Evolutionary conservation across 495 filamentous ascomycete species (phyloP).

Genomic region (Neurospora discreta): DNA sequence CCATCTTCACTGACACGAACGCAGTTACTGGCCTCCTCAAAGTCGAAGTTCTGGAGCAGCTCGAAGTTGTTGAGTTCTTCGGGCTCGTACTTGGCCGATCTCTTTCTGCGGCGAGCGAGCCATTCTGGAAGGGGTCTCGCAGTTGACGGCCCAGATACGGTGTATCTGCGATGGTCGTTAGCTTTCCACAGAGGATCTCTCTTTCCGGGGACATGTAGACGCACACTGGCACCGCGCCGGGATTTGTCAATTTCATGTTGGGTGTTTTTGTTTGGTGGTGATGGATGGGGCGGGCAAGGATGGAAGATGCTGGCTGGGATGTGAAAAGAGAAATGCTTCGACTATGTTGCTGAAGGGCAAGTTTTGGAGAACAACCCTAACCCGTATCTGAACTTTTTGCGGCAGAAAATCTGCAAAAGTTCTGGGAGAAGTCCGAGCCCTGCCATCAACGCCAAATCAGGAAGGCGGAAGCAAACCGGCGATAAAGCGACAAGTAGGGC

Average conservation of each 20-base stretch:
- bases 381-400: background rate
- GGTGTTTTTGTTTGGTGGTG: slow-evolving; percentile 3
- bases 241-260: slow-evolving; percentile 78
- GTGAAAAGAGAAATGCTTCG: background rate
- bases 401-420: background rate
- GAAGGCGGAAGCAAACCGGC: background rate
- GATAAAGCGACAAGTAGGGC: background rate
- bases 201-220: background rate
- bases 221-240: slow-evolving; percentile 77
- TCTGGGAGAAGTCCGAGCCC: background rate
- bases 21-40: slow-evolving; percentile 94
- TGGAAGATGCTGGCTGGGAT: background rate
- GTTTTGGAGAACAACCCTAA: background rate
- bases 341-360: background rate
- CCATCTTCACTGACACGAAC: slow-evolving; percentile 89
- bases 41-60: slow-evolving; percentile 94
- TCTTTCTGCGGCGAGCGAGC: slow-evolving; percentile 80
- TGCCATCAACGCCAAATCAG: background rate
- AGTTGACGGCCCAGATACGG: slow-evolving; percentile 84
- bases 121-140: slow-evolving; percentile 90
- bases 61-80: slow-evolving; percentile 92
- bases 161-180: slow-evolving; percentile 37
- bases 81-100: slow-evolving; percentile 84
- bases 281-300: background rate
- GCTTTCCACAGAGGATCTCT: background rate